A percentile compares a stretch with the other conserved stretches of the same genome.
Conservation (phyloP, 352 stramenopile genomes). For the Globisporangium recalcitrans region DNA sequence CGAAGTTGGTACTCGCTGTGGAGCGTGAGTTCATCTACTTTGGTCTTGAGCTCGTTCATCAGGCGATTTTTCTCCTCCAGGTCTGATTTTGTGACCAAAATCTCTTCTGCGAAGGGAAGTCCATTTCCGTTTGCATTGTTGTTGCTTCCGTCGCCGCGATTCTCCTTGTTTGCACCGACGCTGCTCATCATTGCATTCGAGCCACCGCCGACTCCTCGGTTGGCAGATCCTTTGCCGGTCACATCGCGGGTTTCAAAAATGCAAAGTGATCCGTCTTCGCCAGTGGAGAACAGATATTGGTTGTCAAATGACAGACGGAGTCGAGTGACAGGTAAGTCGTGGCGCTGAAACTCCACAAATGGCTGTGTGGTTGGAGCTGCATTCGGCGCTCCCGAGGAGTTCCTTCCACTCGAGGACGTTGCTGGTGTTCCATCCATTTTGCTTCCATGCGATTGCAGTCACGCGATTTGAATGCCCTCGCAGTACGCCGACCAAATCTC, state of each 20-base stretch:
- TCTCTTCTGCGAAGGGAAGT: slow-evolving; percentile 87
- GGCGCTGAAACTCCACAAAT: slow-evolving; percentile 72
- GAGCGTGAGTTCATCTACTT: slow-evolving; percentile 91
- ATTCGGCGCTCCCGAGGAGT: slow-evolving; percentile 18
- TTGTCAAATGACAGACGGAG: slow-evolving; percentile 85
- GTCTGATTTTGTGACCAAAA: slow-evolving; percentile 91
- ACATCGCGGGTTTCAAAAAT: slow-evolving; percentile 87
- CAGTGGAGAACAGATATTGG: slow-evolving; percentile 89
- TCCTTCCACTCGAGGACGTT: slow-evolving; percentile 10
- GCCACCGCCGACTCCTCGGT: slow-evolving; percentile 18
- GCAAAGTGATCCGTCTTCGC: slow-evolving; percentile 88
- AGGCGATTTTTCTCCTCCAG: slow-evolving; percentile 90
- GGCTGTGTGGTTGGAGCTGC: slow-evolving; percentile 16
- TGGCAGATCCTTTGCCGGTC: slow-evolving; percentile 36
- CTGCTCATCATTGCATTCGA: slow-evolving; percentile 29
- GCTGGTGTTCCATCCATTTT: slow-evolving; percentile 25
- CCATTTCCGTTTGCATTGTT: slow-evolving; percentile 45
- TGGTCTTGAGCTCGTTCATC: slow-evolving; percentile 92
- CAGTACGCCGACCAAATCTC: slow-evolving; percentile 61
- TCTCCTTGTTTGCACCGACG: slow-evolving; percentile 23
- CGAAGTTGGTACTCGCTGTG: slow-evolving; percentile 95
- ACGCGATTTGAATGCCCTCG: slow-evolving; percentile 82
- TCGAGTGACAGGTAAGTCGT: slow-evolving; percentile 70
- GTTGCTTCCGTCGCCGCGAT: slow-evolving; percentile 17
- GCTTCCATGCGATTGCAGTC: slow-evolving; percentile 75